A percentile compares a stretch with the other conserved stretches of the same genome.
Conservation (phyloP, 2,329 filamentous ascomycete genomes). For the Esteya vermicola region DNA sequence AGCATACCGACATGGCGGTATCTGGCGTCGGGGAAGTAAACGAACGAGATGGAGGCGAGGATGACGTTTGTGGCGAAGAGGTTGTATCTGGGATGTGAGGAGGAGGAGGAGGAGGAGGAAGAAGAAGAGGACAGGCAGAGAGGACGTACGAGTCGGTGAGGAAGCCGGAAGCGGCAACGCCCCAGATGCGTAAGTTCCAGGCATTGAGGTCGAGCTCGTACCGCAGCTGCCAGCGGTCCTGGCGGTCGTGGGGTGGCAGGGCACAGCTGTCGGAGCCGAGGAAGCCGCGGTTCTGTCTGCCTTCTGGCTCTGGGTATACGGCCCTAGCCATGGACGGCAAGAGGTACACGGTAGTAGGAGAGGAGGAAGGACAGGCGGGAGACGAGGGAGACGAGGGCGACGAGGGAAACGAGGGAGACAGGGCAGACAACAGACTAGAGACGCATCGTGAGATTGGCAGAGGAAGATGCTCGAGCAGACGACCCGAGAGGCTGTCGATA, state of each 20-base stretch:
- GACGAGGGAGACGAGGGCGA: neutral
- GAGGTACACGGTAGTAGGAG: neutral
- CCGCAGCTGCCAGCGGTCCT: constrained; percentile 36
- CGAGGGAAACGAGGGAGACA: neutral
- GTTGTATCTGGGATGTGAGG: constrained; percentile 27
- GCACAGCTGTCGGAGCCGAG: constrained; percentile 35
- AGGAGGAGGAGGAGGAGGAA: neutral
- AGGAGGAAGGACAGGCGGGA: too few species aligned
- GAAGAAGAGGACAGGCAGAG: neutral
- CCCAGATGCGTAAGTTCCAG: constrained; percentile 40
- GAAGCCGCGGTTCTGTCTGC: constrained; percentile 31
- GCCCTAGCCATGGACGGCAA: constrained; percentile 4
- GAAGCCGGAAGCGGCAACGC: constrained; percentile 39
- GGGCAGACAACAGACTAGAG: neutral
- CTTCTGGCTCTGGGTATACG: constrained; percentile 21
- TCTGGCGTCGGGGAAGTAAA: constrained; percentile 30
- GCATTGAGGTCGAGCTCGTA: constrained; percentile 40
- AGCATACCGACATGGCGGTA: constrained; percentile 30
- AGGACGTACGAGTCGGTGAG: constrained; percentile 36
- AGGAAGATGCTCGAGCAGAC: too few species aligned
- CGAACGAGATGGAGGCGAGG: constrained; percentile 35
- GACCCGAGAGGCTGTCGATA: too few species aligned
- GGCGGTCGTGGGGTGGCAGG: constrained; percentile 31
- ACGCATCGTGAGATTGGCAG: too few species aligned
- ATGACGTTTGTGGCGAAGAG: constrained; percentile 41